phyloP scores from a whole-genome alignment of 768 basidiomycete genomes.

The Pleurotus tuoliensis region DNA sequence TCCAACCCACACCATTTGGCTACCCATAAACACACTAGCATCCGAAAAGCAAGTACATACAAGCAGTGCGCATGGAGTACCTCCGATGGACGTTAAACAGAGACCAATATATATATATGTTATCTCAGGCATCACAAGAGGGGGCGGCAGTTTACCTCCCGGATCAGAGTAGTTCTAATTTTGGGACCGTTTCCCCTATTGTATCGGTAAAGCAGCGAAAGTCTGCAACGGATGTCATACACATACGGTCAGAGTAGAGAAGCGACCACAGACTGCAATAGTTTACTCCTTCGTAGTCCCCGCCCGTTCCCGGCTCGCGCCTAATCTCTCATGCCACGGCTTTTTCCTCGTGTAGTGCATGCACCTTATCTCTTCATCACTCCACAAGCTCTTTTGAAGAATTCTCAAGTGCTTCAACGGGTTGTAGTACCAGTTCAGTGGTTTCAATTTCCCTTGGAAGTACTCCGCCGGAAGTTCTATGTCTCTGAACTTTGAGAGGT shows the following conservation, averaged over 20 bases:
- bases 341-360: conserved; percentile 88
- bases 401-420: conserved; percentile 80
- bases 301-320: conserved; percentile 17
- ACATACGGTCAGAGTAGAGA: conserved; percentile 15
- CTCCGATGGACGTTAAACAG: too few species aligned
- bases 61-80: too few species aligned
- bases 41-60: too few species aligned
- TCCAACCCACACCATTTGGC: too few species aligned
- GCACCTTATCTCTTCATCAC: conserved; percentile 80
- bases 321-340: conserved; percentile 68
- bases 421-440: conserved; percentile 86
- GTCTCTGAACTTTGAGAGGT: conserved; percentile 67
- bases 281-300: conserved; percentile 46
- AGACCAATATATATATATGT: too few species aligned
- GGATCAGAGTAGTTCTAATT: too few species aligned
- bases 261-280: conserved; percentile 50
- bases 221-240: too few species aligned
- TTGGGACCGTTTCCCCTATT: too few species aligned
- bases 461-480: conserved; percentile 85
- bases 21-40: too few species aligned
- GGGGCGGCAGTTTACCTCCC: too few species aligned
- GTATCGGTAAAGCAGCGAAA: too few species aligned
- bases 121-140: too few species aligned
- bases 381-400: conserved; percentile 76
- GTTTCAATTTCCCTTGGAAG: conserved; percentile 76